A percentile compares a stretch with the other conserved stretches of the same genome.
These are phyloP conservation scores for Cordyceps cateniannulata DNA, from an alignment of 2,329 filamentous ascomycete genomes.

Conservation along the genomic window DNA sequence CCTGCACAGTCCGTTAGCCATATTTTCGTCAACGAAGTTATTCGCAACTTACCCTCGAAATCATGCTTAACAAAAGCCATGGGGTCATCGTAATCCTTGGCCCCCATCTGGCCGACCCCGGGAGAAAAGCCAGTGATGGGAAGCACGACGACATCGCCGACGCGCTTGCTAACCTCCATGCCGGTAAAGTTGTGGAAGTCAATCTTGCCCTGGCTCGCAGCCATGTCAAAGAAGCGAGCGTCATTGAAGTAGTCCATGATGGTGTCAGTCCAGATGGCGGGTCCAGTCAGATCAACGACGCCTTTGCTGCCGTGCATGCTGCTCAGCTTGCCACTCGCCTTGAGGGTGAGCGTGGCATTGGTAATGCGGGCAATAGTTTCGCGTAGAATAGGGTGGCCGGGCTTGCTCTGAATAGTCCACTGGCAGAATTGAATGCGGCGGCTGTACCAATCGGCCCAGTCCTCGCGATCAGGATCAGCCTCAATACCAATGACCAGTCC, in stretches of 20 bases:
- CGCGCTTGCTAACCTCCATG: conserved; percentile 74
- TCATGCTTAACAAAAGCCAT: conserved; percentile 98
- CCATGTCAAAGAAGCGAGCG: conserved; percentile 77
- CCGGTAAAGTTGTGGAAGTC: conserved; percentile 86
- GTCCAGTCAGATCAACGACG: conserved; percentile 91
- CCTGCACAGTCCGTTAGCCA: conserved; percentile 37
- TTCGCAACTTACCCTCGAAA: conserved; percentile 68
- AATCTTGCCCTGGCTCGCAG: conserved; percentile 62
- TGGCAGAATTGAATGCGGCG: conserved; percentile 97
- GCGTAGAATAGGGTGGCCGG: conserved; percentile 84
- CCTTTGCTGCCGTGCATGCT: conserved; percentile 53
- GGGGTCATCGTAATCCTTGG: conserved; percentile 79
- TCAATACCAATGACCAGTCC: conserved; percentile 93
- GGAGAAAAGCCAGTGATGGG: conserved; percentile 98
- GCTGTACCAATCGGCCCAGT: conserved; percentile 96
- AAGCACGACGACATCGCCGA: conserved; percentile 88
- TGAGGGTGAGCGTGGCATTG: conserved; percentile 68
- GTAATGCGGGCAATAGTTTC: conserved; percentile 86
- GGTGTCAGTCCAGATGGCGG: conserved; percentile 87
- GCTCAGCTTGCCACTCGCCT: conserved; percentile 58
- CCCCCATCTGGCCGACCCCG: conserved; percentile 87
- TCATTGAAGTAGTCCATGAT: conserved; percentile 95
- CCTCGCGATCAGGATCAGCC: conserved; percentile 84
- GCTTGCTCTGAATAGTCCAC: conserved; percentile 96
- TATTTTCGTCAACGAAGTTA: background rate